Evolutionary conservation across 176 grass and related monocot genomes (phyloP).

Genomic region (maize (Zea mays)): DNA sequence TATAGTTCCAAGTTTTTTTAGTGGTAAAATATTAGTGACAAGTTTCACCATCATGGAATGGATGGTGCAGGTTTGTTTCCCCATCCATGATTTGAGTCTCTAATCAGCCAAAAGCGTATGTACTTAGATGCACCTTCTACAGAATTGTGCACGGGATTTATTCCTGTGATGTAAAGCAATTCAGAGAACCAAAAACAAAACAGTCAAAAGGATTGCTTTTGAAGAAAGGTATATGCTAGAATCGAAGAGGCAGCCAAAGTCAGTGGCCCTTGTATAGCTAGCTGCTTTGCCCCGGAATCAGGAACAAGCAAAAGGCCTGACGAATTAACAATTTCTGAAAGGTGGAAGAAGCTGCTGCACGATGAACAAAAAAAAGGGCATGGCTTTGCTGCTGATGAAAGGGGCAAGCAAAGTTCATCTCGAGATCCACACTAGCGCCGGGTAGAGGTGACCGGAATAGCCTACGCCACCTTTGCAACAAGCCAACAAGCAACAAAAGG

Average conservation of each 20-base stretch:
- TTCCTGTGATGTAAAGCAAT: slow-evolving; percentile 37
- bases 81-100: background rate
- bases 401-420: slow-evolving; percentile 38
- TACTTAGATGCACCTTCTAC: slow-evolving; percentile 1
- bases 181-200: slow-evolving; percentile 27
- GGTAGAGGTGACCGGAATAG: slow-evolving; percentile 45
- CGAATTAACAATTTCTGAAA: slow-evolving; percentile 48
- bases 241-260: slow-evolving; percentile 35
- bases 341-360: slow-evolving; percentile 20
- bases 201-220: slow-evolving; percentile 33
- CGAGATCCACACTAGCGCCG: slow-evolving; percentile 45
- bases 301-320: slow-evolving; percentile 42
- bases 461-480: slow-evolving; percentile 33
- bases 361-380: slow-evolving; percentile 27
- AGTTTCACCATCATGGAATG: background rate
- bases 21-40: background rate
- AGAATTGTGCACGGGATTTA: background rate
- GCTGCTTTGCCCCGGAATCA: slow-evolving; percentile 39
- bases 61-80: slow-evolving; percentile 7
- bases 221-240: slow-evolving; percentile 48
- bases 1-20: background rate
- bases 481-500: slow-evolving; percentile 24
- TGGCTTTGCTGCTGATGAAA: slow-evolving; percentile 31
- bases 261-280: slow-evolving; percentile 16
- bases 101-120: background rate